Conservation (phyloP, 495 filamentous ascomycete genomes). For the Mytilinidion resinicola region DNA sequence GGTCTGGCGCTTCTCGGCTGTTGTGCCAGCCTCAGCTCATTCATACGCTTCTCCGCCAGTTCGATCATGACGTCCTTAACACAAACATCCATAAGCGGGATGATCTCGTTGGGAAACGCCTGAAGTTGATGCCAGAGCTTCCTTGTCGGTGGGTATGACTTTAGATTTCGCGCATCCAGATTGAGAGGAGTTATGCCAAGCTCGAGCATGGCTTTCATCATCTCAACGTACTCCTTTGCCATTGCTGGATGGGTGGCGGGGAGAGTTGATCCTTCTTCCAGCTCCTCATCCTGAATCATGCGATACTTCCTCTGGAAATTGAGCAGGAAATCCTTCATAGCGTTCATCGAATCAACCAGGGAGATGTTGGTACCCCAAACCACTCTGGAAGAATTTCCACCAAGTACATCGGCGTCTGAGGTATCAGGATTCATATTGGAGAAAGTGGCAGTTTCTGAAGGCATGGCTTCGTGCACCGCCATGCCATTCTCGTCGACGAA, state of each 20-base stretch:
- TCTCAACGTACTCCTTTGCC: slow-evolving; percentile 71
- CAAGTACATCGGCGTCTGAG: slow-evolving; percentile 83
- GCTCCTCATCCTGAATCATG: slow-evolving; percentile 77
- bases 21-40: slow-evolving; percentile 54
- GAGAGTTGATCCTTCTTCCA: slow-evolving; percentile 57
- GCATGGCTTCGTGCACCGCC: slow-evolving; percentile 51
- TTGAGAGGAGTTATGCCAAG: slow-evolving; percentile 79
- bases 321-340: slow-evolving; percentile 83
- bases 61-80: slow-evolving; percentile 93
- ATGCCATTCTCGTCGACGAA: slow-evolving; percentile 79
- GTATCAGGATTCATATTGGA: slow-evolving; percentile 82
- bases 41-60: slow-evolving; percentile 74
- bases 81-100: slow-evolving; percentile 91
- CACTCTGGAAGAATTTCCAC: slow-evolving; percentile 68
- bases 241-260: slow-evolving; percentile 52
- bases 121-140: slow-evolving; percentile 95
- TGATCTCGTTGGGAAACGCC: slow-evolving; percentile 88
- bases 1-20: slow-evolving; percentile 41
- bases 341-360: slow-evolving; percentile 75
- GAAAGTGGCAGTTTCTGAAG: slow-evolving; percentile 76
- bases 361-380: slow-evolving; percentile 99
- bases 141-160: slow-evolving; percentile 81
- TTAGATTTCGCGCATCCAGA: slow-evolving; percentile 82
- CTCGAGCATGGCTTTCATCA: slow-evolving; percentile 83
- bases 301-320: slow-evolving; percentile 91